These are phyloP conservation scores for Helianthus annuus DNA, from an alignment of 129 eudicot species.

Conservation along the genomic window DNA sequence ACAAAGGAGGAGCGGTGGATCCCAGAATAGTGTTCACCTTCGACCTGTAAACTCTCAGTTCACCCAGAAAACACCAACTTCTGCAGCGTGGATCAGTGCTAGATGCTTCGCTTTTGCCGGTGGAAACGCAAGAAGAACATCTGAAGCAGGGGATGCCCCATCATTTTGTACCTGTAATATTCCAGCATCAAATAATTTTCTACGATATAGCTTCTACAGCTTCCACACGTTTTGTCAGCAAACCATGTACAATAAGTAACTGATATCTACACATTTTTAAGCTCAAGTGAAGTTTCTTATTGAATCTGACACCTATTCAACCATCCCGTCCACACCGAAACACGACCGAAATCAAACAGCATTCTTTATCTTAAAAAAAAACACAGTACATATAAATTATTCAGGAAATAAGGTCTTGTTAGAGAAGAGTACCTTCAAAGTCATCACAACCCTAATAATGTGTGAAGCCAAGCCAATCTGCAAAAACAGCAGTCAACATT, in stretches of 20 bases:
- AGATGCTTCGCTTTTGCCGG: constrained; percentile 65
- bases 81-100: constrained; percentile 73
- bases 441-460: constrained; percentile 70
- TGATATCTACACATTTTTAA: neutral
- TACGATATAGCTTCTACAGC: constrained; percentile 10
- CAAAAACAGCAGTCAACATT: constrained; percentile 36
- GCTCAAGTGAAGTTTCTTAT: neutral
- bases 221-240: constrained; percentile 8
- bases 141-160: constrained; percentile 63
- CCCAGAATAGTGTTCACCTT: too few relatives aligned
- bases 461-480: constrained; percentile 97
- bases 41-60: too few relatives aligned
- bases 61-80: constrained; percentile 7
- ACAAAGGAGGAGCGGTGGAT: too few relatives aligned
- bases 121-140: constrained; percentile 81
- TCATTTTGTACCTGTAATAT: constrained; percentile 74
- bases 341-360: neutral
- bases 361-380: too few relatives aligned
- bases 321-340: constrained; percentile 3
- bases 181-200: too few relatives aligned
- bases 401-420: constrained; percentile 1
- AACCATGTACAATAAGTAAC: constrained; percentile 1
- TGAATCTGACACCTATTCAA: neutral
- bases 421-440: constrained; percentile 66
- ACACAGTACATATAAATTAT: neutral